Conservation (phyloP, 805 yeast species). For the Cyberlindnera misumaiensis region DNA sequence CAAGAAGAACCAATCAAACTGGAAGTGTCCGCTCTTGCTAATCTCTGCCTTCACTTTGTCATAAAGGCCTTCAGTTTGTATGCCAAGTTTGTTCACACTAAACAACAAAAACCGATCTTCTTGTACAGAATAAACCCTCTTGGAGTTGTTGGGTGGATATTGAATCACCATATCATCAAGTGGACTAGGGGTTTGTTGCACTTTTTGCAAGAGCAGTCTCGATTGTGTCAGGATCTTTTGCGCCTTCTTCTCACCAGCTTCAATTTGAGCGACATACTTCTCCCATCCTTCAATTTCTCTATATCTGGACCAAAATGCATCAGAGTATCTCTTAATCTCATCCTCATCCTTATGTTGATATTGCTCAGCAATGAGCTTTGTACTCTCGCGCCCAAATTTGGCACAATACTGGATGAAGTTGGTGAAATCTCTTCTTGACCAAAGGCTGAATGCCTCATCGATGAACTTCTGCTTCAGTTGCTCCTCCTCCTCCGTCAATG, state of each 20-base stretch:
- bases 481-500: slow-evolving; percentile 59
- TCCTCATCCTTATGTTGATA: slow-evolving; percentile 50
- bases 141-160: slow-evolving; percentile 80
- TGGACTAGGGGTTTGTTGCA: slow-evolving; percentile 50
- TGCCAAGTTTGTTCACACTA: slow-evolving; percentile 59
- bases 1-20: slow-evolving; percentile 66
- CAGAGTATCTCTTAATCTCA: slow-evolving; percentile 54
- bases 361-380: slow-evolving; percentile 42
- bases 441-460: slow-evolving; percentile 52
- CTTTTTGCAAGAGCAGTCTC: slow-evolving; percentile 43
- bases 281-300: slow-evolving; percentile 62
- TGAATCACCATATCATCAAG: slow-evolving; percentile 56
- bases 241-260: slow-evolving; percentile 62
- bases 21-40: slow-evolving; percentile 48
- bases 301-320: slow-evolving; percentile 58
- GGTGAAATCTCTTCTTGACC: slow-evolving; percentile 74
- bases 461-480: slow-evolving; percentile 44
- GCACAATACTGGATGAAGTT: slow-evolving; percentile 66
- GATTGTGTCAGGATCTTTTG: slow-evolving; percentile 51
- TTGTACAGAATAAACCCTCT: slow-evolving; percentile 57
- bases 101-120: slow-evolving; percentile 66
- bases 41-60: slow-evolving; percentile 66
- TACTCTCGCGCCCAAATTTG: slow-evolving; percentile 52
- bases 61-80: slow-evolving; percentile 49
- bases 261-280: slow-evolving; percentile 65